Evolutionary conservation across 352 stramenopile genomes (phyloP), one percentile per base, ranked within the genome.

Genomic region (Globisporangium echinulatum): DNA sequence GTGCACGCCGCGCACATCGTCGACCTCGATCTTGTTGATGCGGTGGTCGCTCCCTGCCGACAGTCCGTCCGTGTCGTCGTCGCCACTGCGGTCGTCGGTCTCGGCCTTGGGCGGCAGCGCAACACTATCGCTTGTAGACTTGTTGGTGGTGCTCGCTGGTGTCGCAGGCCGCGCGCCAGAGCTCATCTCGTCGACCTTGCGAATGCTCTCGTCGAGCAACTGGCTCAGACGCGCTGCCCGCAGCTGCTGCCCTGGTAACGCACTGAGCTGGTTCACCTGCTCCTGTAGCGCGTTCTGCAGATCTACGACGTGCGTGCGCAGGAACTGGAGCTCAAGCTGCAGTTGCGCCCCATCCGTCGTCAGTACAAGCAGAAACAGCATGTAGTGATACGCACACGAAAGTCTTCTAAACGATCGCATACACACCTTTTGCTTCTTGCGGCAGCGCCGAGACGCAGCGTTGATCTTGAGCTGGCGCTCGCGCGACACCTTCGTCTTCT

Each of bases 401-500:
- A 33, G 25, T 3, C 25, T 52, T 25, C 33, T 49, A 46, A 40
- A 50, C 10, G 9, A 56, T 1, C 13, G 10, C 11, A 9, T 25
- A 42, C 62, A 25, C 39, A 75, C 68, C 69, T 94, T 94, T 69
- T 94, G 85, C 58, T 91, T 92, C 68, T 91, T 88, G n/a, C 85
- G 79, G 58, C 85, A 94, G 15, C 83, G 75, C 2, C 85, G 70
- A 0, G 80, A 91, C 58, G 85, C 85, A 1, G 85, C 85, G 58
- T 94, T 94, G 74, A 94, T 94, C 70, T 92, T 94, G 43, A 94
- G 79, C 61, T 94, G 85, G 0, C 85, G 77, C 71, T 94, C 85
- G 36, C 85, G 75, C 8, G 82, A 92, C 7, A 94, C 85, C 68
- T 94, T 94, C 49, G 76, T 86, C 68, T 92, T 94, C 68, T 91